Percentiles rank a stretch among this genome's conserved stretches.
Conservation (phyloP, 202 grass and related monocot species). For the Carex sylvatica region DNA sequence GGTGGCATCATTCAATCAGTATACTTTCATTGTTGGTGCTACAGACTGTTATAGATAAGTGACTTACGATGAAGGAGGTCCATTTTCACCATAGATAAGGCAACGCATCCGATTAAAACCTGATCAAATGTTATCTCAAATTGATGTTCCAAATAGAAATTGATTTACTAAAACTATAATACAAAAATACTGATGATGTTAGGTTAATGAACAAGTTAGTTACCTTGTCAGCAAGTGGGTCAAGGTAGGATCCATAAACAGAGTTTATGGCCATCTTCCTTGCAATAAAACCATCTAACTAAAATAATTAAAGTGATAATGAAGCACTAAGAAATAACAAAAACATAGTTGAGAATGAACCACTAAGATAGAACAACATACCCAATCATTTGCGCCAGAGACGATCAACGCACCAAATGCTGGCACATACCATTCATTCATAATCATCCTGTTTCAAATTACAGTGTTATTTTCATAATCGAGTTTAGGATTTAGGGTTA, state of each 20-base stretch:
- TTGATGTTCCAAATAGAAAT: constrained; percentile 18
- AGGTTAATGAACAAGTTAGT: constrained; percentile 20
- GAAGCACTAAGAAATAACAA: constrained; percentile 19
- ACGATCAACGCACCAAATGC: constrained; percentile 72
- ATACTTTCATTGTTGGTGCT: constrained; percentile 18
- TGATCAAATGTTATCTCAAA: constrained; percentile 34
- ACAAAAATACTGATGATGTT: not conserved
- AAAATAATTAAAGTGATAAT: constrained; percentile 37
- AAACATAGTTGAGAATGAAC: constrained; percentile 1
- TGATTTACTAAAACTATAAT: constrained; percentile 10
- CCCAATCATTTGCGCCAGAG: constrained; percentile 94
- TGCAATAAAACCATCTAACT: constrained; percentile 96
- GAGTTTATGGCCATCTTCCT: constrained; percentile 96
- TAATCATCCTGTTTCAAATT: constrained; percentile 67
- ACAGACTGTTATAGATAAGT: no score
- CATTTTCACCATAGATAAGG: constrained; percentile 76
- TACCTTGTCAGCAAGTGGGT: constrained; percentile 96
- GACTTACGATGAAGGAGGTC: constrained; percentile 81
- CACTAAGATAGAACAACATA: constrained; percentile 32
- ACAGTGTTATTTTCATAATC: not conserved
- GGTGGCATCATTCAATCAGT: not conserved
- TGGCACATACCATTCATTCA: constrained; percentile 87
- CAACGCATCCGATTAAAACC: constrained; percentile 83
- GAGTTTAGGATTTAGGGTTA: no score
- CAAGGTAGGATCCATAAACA: constrained; percentile 90